Evolutionary conservation across 1,284 basidiomycete species (phyloP), one percentile per base, ranked within the genome.

Genomic region (Ustilago tritici): DNA sequence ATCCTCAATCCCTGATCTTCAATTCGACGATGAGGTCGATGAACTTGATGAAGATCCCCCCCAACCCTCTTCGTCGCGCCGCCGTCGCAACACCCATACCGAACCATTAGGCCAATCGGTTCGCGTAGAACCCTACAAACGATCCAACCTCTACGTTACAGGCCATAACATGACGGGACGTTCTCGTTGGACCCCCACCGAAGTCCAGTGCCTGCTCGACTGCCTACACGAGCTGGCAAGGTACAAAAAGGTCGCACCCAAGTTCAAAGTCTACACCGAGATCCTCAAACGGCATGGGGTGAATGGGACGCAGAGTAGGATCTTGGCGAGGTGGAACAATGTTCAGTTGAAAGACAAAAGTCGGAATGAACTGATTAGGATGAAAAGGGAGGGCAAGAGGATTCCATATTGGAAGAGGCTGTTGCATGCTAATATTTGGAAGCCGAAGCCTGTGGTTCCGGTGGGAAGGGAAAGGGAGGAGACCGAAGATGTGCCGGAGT

Each of bases 301-400:
- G 3, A 14, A 53, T 7, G 80, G 80, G 15, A 67, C 56, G 15
- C 53, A 60, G 28, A 62, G 57, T 28, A 43, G 15, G 4, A 38
- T 49, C 40, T 47, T 82, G 61, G 67, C 61, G 10, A 36, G 66
- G 32, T 73, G 79, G 70, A 82, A 82, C 69, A 81, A 82, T 40
- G 75, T 82, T 49, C 81, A 82, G 64, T 56, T 82, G 55, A 81
- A 82, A 56, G 81, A 82, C 47, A 82, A 82, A 75, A 70, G 67
- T 31, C 46, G 79, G n/a, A 78, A 80, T 53, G 77, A 80, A 62
- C 52, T 82, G 46, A 58, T 70, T 7, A 54, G 79, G 52, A 78
- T 82, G 80, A 70, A 67, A 34, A 54, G 73, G 28, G 71, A 74
- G 17, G 61, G 67, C 5, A 12, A 53, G n/a, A 62, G 59, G 34